Percentiles rank a stretch among this genome's conserved stretches.
These are phyloP conservation scores for Geoglossum glabrum DNA, from an alignment of 495 filamentous ascomycete species.

Conservation along the genomic window DNA sequence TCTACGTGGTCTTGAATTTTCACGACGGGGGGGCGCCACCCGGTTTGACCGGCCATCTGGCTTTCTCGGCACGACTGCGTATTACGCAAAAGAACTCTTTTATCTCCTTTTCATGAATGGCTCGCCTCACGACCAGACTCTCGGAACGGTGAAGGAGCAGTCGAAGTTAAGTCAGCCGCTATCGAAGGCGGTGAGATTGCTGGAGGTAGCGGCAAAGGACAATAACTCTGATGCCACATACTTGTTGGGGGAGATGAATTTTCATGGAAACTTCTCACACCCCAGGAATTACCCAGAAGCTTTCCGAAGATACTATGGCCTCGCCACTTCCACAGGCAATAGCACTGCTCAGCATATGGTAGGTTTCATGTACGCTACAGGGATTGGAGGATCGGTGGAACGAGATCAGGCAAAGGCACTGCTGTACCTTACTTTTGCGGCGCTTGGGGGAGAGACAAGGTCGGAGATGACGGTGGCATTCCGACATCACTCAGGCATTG, in stretches of 20 bases:
- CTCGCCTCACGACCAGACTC: conserved; percentile 13
- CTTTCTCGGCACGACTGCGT: conserved; percentile 12
- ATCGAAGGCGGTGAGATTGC: conserved; percentile 31
- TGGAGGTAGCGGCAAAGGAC: conserved; percentile 53
- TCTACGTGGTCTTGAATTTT: conserved; percentile 13
- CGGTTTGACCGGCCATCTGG: conserved; percentile 3
- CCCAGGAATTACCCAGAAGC: conserved; percentile 67
- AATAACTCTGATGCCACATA: conserved; percentile 79
- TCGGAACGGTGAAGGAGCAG: conserved; percentile 4
- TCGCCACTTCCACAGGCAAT: conserved; percentile 66
- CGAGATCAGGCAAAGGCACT: conserved; percentile 82
- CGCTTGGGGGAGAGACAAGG: conserved; percentile 57
- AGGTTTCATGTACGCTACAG: conserved; percentile 90
- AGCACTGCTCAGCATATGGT: conserved; percentile 86
- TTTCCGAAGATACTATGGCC: conserved; percentile 58
- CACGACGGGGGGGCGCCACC: conserved; percentile 2
- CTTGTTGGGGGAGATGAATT: conserved; percentile 83
- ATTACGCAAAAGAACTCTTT: conserved; percentile 25
- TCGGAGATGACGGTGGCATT: conserved; percentile 91
- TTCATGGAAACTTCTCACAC: conserved; percentile 85
- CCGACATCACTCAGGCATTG: conserved; percentile 70
- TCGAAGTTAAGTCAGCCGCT: conserved; percentile 4
- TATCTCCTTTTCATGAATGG: conserved; percentile 25
- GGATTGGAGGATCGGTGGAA: conserved; percentile 63
- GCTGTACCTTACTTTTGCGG: conserved; percentile 87